Conservation (phyloP, 2,329 filamentous ascomycete species). For the Nemania serpens region DNA sequence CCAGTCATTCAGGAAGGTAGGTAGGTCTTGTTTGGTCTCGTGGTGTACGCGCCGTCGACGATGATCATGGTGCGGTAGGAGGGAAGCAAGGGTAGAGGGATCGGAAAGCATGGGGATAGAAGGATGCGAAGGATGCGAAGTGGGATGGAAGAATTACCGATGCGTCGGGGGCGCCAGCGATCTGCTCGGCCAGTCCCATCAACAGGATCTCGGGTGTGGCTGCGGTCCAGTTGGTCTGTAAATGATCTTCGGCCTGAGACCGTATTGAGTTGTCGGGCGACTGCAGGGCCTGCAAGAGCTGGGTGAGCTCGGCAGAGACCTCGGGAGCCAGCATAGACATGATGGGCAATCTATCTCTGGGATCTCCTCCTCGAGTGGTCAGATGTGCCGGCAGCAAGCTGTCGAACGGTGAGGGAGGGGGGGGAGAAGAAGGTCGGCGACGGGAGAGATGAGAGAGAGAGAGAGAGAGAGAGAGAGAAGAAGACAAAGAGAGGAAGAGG, state of each 20-base stretch:
- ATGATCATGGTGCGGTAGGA: not conserved
- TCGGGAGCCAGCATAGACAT: slow-evolving; percentile 90
- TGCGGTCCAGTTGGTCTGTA: slow-evolving; percentile 87
- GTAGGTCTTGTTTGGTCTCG: not conserved
- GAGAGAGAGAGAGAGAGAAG: not conserved
- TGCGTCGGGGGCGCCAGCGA: slow-evolving; percentile 75
- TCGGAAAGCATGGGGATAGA: too few relatives aligned
- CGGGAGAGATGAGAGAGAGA: not conserved
- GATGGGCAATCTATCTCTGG: slow-evolving; percentile 31
- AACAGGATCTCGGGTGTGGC: slow-evolving; percentile 83
- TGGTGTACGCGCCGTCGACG: not conserved
- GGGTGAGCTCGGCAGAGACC: slow-evolving; percentile 79
- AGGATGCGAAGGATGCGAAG: not conserved
- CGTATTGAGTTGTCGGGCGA: slow-evolving; percentile 86
- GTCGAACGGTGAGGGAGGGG: not conserved
- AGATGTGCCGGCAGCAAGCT: not conserved
- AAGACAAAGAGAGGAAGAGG: not conserved
- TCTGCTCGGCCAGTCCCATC: slow-evolving; percentile 93
- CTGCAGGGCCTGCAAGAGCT: slow-evolving; percentile 87
- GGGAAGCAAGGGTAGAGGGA: not conserved
- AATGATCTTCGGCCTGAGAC: slow-evolving; percentile 84
- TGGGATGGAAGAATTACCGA: slow-evolving; percentile 58
- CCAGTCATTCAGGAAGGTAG: not conserved
- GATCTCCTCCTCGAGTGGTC: slow-evolving; percentile 13
- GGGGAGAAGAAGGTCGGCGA: not conserved